Base-by-base conservation (phyloP, 768 basidiomycete species). In the Chalciporus piperatus region DNA sequence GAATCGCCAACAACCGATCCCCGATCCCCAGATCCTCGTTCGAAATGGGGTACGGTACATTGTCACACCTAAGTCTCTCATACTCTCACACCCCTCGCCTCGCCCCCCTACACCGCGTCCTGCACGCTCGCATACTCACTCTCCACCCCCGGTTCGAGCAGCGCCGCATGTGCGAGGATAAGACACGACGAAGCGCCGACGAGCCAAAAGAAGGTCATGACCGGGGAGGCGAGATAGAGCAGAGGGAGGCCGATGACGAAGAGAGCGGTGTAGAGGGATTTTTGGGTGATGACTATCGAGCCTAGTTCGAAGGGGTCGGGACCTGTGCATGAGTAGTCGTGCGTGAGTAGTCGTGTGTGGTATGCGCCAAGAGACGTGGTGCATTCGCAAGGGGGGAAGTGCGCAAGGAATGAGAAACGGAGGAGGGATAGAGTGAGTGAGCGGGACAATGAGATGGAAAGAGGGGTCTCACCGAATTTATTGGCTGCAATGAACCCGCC, bases 121-220 rank as follows among this genome's bases (percentile, higher is more conserved):
- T 88, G 80, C n/a, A 92, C 87, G 39, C 73, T 64, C 3, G 87
- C 84, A 59, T 97, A 97, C 68, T 96, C 93, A 72, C 88, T 90
- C 73, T 98, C 96, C 48, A 97, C 81, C 23, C 96, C 96, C 2
- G 95, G 96, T 70, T 98, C 96, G 56, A 98, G 83, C 56, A 98
- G 55, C 50, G 80, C 80, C 2, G 96, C 96, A 64, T 98, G 96
- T 10, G 76, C 83, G 55, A 96, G 75, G 62, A 98, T 90, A 55
- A 96, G 74, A 54, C 95, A 77, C 17, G 82, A 78, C 1, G 91
- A 93, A 1, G 89, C 87, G 17, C 94, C 93, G 53, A 96, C 85
- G 60, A 98, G 78, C 92, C 92, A 96, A 80, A 98, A 97, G 72
- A 98, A 83, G 22, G 90, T 89, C 74, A 76, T 70, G 61, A 92